These are phyloP conservation scores for Aspergillus clavatus DNA, from an alignment of 2,329 filamentous ascomycete genomes.

Conservation along the genomic window DNA sequence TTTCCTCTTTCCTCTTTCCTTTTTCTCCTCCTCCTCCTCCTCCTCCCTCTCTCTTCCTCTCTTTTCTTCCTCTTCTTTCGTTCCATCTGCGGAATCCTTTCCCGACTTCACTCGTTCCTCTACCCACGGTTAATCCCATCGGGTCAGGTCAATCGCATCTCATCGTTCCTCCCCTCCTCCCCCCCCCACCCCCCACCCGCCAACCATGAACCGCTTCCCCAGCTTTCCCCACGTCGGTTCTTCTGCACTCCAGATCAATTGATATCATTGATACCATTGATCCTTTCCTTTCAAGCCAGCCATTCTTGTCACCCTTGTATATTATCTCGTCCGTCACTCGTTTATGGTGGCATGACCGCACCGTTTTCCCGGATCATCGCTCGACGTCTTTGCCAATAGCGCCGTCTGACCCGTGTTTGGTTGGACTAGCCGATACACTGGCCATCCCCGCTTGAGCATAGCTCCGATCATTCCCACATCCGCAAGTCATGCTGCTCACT, in stretches of 20 bases:
- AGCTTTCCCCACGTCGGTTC: background rate
- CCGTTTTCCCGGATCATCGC: background rate
- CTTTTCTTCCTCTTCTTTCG: slow-evolving; percentile 1
- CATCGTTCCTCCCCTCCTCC: too few relatives aligned
- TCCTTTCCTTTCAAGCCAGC: background rate
- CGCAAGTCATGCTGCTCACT: slow-evolving; percentile 46
- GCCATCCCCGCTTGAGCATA: background rate
- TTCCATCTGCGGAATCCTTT: slow-evolving; percentile 4
- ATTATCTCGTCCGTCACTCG: background rate
- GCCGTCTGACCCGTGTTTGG: background rate
- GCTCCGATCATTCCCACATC: background rate
- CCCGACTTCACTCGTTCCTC: background rate
- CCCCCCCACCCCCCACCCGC: too few relatives aligned
- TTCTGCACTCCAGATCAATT: background rate
- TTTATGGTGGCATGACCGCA: background rate
- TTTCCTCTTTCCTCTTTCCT: background rate
- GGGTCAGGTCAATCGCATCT: too few relatives aligned
- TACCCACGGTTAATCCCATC: background rate
- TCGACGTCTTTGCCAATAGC: background rate
- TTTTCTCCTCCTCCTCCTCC: background rate
- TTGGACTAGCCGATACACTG: background rate
- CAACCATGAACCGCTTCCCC: background rate
- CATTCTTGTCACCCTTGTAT: background rate
- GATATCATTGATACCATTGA: background rate
- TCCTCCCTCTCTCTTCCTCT: background rate